Evolutionary conservation across 2,329 filamentous ascomycete species (phyloP).

Genomic region (Cordyceps sp.): DNA sequence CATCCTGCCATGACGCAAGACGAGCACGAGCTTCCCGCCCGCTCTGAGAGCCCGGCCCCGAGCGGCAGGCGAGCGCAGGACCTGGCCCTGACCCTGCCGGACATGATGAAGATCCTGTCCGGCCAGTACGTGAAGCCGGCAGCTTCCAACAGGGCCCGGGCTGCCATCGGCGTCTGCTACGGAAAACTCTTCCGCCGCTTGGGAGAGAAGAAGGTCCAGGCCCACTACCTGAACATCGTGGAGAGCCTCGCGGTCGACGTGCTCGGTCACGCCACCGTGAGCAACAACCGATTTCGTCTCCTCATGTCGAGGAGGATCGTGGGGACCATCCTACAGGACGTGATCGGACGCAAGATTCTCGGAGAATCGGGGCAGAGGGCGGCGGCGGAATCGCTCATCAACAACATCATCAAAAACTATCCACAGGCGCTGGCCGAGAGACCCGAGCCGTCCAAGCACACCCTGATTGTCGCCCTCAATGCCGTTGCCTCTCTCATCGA

Average conservation of each 20-base stretch:
- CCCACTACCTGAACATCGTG: slow-evolving; percentile 65
- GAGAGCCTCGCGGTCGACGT: slow-evolving; percentile 69
- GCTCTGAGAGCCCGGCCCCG: slow-evolving; percentile 59
- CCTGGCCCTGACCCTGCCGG: slow-evolving; percentile 56
- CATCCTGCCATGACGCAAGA: slow-evolving; percentile 46
- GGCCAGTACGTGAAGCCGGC: slow-evolving; percentile 63
- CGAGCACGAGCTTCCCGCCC: slow-evolving; percentile 52
- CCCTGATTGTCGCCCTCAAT: slow-evolving; percentile 61
- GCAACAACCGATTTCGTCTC: slow-evolving; percentile 74
- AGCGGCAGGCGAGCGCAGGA: slow-evolving; percentile 52
- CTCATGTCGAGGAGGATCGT: slow-evolving; percentile 75
- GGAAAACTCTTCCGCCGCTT: slow-evolving; percentile 62
- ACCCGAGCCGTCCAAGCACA: slow-evolving; percentile 76
- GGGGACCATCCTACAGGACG: slow-evolving; percentile 66
- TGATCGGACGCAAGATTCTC: slow-evolving; percentile 65
- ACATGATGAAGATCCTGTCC: slow-evolving; percentile 66
- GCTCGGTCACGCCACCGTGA: slow-evolving; percentile 57
- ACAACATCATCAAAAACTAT: slow-evolving; percentile 84
- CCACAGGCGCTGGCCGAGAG: slow-evolving; percentile 78
- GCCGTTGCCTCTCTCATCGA: slow-evolving; percentile 64
- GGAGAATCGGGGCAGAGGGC: slow-evolving; percentile 79
- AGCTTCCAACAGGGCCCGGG: slow-evolving; percentile 65
- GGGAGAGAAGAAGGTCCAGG: slow-evolving; percentile 69
- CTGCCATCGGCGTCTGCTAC: slow-evolving; percentile 78
- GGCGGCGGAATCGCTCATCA: slow-evolving; percentile 67